Conservation (phyloP, 73 alveolate genomes). For the Paramecium biaurelia region DNA sequence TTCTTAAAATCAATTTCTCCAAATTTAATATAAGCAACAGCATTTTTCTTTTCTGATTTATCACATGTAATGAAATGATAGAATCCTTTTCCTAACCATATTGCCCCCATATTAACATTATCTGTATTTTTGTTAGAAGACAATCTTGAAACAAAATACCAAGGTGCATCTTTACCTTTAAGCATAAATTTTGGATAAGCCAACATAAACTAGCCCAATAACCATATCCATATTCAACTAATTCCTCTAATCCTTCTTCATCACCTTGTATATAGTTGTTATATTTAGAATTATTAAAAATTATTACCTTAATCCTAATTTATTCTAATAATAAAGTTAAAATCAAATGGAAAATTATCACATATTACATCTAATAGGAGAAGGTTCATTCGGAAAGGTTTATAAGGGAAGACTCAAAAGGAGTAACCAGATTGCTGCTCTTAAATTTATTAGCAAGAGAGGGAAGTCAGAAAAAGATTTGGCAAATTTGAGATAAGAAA, state of each 20-base stretch:
- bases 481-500: slow-evolving; percentile 96
- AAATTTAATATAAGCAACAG: slow-evolving; percentile 21
- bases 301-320: neutral
- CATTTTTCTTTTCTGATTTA: neutral
- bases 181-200: slow-evolving; percentile 20
- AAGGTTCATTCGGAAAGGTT: slow-evolving; percentile 99
- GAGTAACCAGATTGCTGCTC: slow-evolving; percentile 98
- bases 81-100: slow-evolving; percentile 45
- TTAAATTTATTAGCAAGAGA: slow-evolving; percentile 98
- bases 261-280: neutral
- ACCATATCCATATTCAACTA: slow-evolving; percentile 50
- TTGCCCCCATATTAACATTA: slow-evolving; percentile 27
- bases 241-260: neutral
- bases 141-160: slow-evolving; percentile 47
- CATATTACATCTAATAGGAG: slow-evolving; percentile 96
- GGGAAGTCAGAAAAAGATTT: slow-evolving; percentile 99
- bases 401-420: slow-evolving; percentile 98
- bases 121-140: neutral
- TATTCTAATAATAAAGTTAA: neutral
- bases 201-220: slow-evolving; percentile 36
- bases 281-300: neutral
- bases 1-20: neutral
- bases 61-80: slow-evolving; percentile 34
- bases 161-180: slow-evolving; percentile 42
- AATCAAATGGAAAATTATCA: slow-evolving; percentile 90